These are phyloP conservation scores for Beauveria scarabaeidicola DNA, from an alignment of 2,329 filamentous ascomycete species.

Conservation along the genomic window DNA sequence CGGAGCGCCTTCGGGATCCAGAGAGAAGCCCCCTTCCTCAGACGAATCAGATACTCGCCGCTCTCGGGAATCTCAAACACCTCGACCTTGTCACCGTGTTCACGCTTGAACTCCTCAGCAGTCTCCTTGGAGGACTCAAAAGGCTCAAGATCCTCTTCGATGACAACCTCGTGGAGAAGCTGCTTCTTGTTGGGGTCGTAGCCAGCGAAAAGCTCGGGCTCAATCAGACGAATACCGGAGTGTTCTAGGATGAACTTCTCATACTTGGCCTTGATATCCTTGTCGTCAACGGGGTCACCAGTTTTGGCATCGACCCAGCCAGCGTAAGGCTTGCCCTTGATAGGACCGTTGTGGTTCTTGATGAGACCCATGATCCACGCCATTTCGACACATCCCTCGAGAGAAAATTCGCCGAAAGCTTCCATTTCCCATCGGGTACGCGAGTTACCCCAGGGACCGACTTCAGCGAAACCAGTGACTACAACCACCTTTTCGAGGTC, in stretches of 20 bases:
- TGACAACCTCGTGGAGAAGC: constrained; percentile 92
- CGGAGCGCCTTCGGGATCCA: constrained; percentile 95
- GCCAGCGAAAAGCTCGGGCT: constrained; percentile 91
- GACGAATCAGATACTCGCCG: constrained; percentile 85
- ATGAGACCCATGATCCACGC: constrained; percentile 99
- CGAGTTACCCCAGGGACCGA: constrained; percentile 97
- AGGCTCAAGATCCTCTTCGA: constrained; percentile 92
- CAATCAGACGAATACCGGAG: constrained; percentile 93
- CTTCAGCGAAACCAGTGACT: constrained; percentile 90
- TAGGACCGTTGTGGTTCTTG: constrained; percentile 92
- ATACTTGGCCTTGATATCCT: constrained; percentile 95
- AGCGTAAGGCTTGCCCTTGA: constrained; percentile 94
- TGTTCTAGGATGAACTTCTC: constrained; percentile 96
- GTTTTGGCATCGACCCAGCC: constrained; percentile 95
- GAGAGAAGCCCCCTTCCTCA: constrained; percentile 91
- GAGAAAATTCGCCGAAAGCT: constrained; percentile 88
- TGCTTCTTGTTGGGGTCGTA: constrained; percentile 99
- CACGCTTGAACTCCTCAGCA: constrained; percentile 91
- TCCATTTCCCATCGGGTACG: constrained; percentile 99
- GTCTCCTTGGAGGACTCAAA: constrained; percentile 98
- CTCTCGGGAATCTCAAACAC: constrained; percentile 91
- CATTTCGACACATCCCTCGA: constrained; percentile 98
- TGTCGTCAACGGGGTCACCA: constrained; percentile 92
- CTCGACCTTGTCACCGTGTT: constrained; percentile 96
- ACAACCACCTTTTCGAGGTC: constrained; percentile 97